Percentiles rank a stretch among this genome's conserved stretches.
Evolutionary conservation across 306 rosid species (phyloP).

Genomic region (Vicia faba): DNA sequence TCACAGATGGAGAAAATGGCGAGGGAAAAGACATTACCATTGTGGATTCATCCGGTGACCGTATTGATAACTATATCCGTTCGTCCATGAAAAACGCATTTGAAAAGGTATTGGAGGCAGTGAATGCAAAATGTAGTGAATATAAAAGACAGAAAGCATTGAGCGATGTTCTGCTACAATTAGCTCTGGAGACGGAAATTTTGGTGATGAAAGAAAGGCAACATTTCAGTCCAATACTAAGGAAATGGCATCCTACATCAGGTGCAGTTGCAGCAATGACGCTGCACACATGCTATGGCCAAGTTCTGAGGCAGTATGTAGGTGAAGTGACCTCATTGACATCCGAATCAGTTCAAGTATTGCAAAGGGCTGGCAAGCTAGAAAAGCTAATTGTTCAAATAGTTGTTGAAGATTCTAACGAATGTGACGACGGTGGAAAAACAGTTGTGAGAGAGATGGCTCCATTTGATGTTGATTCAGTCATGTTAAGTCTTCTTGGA

Average conservation of each 20-base stretch:
- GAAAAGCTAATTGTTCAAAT: slow-evolving; percentile 75
- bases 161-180: slow-evolving; percentile 52
- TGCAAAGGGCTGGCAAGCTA: slow-evolving; percentile 70
- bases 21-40: slow-evolving; percentile 46
- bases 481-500: slow-evolving; percentile 64
- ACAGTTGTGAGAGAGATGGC: slow-evolving; percentile 73
- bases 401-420: slow-evolving; percentile 81
- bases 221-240: slow-evolving; percentile 66
- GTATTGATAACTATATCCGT: slow-evolving; percentile 71
- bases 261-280: slow-evolving; percentile 77
- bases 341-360: slow-evolving; percentile 60
- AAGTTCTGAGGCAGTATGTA: slow-evolving; percentile 62
- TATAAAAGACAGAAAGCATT: slow-evolving; percentile 45
- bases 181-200: slow-evolving; percentile 75
- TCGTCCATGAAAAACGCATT: slow-evolving; percentile 63
- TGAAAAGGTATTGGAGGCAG: slow-evolving; percentile 57
- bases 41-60: slow-evolving; percentile 57
- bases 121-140: slow-evolving; percentile 39
- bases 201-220: slow-evolving; percentile 72
- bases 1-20: slow-evolving; percentile 51
- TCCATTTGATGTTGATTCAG: slow-evolving; percentile 77
- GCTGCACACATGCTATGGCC: slow-evolving; percentile 71
- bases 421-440: slow-evolving; percentile 90
- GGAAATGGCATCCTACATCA: slow-evolving; percentile 77
- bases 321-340: slow-evolving; percentile 52